A percentile compares a stretch with the other conserved stretches of the same genome.
phyloP scores from a whole-genome alignment of 441 rosid species.

The Pelargonium fulgidum region DNA sequence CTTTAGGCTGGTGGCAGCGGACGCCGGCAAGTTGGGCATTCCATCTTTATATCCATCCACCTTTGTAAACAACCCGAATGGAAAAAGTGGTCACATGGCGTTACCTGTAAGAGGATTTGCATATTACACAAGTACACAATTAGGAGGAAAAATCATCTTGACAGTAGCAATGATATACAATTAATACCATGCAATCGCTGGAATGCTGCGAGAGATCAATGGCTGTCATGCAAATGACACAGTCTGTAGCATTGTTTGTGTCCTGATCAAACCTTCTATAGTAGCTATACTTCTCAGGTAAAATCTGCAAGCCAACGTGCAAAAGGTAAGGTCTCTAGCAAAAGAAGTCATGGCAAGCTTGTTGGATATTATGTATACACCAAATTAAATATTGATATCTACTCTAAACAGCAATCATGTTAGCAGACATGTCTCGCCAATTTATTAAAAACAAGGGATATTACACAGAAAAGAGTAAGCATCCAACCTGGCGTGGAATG shows the following conservation, averaged over 20 bases:
- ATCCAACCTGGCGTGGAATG: conserved; percentile 82
- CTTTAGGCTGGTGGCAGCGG: conserved; percentile 75
- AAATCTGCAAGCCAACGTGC: conserved; percentile 44
- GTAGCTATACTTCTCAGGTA: conserved; percentile 94
- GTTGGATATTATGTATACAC: background rate
- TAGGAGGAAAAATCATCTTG: background rate
- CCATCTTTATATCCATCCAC: conserved; percentile 99
- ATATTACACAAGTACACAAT: conserved; percentile 6
- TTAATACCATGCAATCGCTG: conserved; percentile 74
- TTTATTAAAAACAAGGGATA: background rate
- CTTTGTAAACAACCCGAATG: conserved; percentile 90
- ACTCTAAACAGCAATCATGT: too few relatives aligned
- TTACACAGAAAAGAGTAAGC: background rate
- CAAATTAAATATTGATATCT: background rate
- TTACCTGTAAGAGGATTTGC: conserved; percentile 46
- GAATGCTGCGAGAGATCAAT: conserved; percentile 63
- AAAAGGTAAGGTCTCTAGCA: conserved; percentile 19
- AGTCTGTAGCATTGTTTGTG: conserved; percentile 50
- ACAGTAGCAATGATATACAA: conserved; percentile 3
- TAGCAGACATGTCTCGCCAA: background rate
- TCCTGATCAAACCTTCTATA: conserved; percentile 55
- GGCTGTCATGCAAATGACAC: conserved; percentile 92
- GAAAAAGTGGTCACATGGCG: conserved; percentile 94
- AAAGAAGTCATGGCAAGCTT: background rate
- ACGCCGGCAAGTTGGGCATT: conserved; percentile 96